Conservation (phyloP, 2,329 filamentous ascomycete species). For the Bimuria novae-zelandiae region DNA sequence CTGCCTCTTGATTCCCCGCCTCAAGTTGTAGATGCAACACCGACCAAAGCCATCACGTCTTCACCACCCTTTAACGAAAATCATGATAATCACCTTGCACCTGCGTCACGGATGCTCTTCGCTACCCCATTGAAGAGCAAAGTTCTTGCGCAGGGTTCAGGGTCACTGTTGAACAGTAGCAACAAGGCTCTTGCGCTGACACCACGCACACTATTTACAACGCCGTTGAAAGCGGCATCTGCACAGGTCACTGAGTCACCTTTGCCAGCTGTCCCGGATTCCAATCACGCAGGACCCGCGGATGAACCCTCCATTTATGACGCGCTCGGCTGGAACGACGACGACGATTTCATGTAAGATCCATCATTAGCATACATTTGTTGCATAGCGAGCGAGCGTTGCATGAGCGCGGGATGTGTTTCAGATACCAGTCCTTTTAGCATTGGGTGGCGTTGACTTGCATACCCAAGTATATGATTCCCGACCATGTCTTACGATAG, state of each 20-base stretch:
- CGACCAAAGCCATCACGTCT: constrained; percentile 23
- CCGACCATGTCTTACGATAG: constrained; percentile 3
- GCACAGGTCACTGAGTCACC: constrained; percentile 7
- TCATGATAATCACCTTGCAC: not conserved
- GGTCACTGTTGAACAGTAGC: constrained; percentile 4
- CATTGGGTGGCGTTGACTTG: constrained; percentile 20
- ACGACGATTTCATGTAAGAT: constrained; percentile 27
- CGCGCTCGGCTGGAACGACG: constrained; percentile 53
- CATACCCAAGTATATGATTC: not conserved
- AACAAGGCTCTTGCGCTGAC: constrained; percentile 3
- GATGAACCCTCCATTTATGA: constrained; percentile 46
- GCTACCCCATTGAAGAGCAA: constrained; percentile 27
- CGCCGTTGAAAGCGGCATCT: constrained; percentile 15
- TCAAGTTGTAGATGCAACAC: constrained; percentile 25
- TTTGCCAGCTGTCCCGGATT: constrained; percentile 14
- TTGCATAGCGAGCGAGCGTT: constrained; percentile 39
- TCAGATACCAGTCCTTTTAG: constrained; percentile 5
- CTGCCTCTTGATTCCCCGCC: constrained; percentile 11
- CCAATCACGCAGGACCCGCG: constrained; percentile 16
- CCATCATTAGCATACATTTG: constrained; percentile 15
- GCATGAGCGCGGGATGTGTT: constrained; percentile 8
- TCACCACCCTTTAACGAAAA: constrained; percentile 13
- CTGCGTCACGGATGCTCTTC: constrained; percentile 18
- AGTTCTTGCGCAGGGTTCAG: not conserved
- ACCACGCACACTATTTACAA: constrained; percentile 22